Evolutionary conservation across 83 land plant genomes (phyloP).

Genomic region (Picea mariana): DNA sequence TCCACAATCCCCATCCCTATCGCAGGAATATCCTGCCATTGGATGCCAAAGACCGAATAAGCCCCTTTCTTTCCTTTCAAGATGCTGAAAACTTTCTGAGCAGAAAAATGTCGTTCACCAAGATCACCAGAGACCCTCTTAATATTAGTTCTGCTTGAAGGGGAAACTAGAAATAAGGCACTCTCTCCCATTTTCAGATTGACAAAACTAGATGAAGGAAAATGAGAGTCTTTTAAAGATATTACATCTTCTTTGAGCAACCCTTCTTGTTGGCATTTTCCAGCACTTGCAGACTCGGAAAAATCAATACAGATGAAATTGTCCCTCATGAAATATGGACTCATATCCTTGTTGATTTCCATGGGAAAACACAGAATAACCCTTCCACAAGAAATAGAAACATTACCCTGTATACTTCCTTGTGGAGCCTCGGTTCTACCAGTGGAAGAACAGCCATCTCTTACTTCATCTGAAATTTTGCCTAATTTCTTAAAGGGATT

Average conservation of each 20-base stretch:
- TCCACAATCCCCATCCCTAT: conserved; percentile 63
- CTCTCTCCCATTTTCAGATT: conserved; percentile 37
- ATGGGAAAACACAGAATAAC: conserved; percentile 64
- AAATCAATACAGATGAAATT: conserved; percentile 52
- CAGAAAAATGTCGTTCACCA: conserved; percentile 16
- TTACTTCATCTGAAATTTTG: conserved; percentile 13
- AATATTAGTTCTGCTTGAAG: conserved; percentile 5
- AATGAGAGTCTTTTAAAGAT: conserved; percentile 18
- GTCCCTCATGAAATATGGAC: conserved; percentile 24
- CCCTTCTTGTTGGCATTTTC: conserved; percentile 1
- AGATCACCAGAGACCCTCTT: neutral
- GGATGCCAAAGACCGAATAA: conserved; percentile 39
- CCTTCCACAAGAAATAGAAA: conserved; percentile 50
- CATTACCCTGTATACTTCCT: conserved; percentile 29
- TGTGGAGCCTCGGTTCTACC: conserved; percentile 16
- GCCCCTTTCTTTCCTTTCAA: conserved; percentile 2
- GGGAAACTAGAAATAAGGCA: conserved; percentile 36
- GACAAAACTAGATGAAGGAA: conserved; percentile 26
- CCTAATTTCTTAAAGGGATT: neutral
- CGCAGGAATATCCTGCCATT: conserved; percentile 54
- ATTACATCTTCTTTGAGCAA: neutral
- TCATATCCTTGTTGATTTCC: conserved; percentile 13
- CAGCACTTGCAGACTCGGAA: conserved; percentile 7
- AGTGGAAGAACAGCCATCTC: neutral
- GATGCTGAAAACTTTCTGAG: conserved; percentile 33